Percentiles rank a stretch among this genome's conserved stretches.
These are phyloP conservation scores for Penicillium manginii DNA, from an alignment of 495 filamentous ascomycete genomes.

Conservation along the genomic window DNA sequence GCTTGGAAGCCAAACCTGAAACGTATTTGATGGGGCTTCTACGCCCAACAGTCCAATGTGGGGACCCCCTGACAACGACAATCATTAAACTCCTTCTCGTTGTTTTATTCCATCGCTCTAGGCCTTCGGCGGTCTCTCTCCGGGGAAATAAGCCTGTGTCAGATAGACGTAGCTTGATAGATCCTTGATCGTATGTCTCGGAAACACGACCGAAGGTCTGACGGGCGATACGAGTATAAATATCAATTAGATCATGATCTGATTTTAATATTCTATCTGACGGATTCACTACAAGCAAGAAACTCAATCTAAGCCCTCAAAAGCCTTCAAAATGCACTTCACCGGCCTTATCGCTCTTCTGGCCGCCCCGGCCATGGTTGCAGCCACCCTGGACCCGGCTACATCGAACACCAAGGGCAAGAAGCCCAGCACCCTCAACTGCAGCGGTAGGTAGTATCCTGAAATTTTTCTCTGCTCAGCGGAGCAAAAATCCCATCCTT, in stretches of 20 bases:
- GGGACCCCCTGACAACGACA: slow-evolving; percentile 2
- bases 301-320: background rate
- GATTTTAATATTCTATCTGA: too few relatives aligned
- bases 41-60: background rate
- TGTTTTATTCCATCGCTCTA: background rate
- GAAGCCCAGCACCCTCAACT: slow-evolving; percentile 29
- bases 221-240: background rate
- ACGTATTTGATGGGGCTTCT: background rate
- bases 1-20: background rate
- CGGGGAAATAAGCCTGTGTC: slow-evolving; percentile 2
- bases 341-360: slow-evolving; percentile 18
- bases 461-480: too few relatives aligned
- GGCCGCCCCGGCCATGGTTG: slow-evolving; percentile 17
- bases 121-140: background rate
- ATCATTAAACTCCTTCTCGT: background rate
- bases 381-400: slow-evolving; percentile 32
- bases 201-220: background rate
- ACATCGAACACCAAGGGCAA: slow-evolving; percentile 39
- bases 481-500: too few relatives aligned
- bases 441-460: slow-evolving; percentile 16
- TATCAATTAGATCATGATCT: background rate
- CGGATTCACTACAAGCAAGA: background rate
- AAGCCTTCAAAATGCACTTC: slow-evolving; percentile 27
- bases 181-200: slow-evolving; percentile 1
- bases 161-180: background rate